These are phyloP conservation scores for Nakaseomyces sp. DNA, from an alignment of 1,139 yeast species.

Conservation along the genomic window DNA sequence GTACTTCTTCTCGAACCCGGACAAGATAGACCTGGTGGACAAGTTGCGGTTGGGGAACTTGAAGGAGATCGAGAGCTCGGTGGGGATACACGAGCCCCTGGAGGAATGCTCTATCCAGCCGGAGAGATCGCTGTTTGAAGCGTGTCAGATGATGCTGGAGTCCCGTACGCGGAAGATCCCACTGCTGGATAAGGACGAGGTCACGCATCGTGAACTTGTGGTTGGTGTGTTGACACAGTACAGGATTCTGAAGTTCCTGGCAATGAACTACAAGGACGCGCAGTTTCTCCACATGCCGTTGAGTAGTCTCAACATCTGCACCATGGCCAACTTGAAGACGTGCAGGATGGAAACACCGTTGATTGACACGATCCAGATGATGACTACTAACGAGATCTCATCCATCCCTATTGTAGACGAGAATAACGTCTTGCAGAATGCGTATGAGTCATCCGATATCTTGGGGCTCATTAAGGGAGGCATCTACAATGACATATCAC, in stretches of 20 bases:
- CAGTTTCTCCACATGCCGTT: slow-evolving; percentile 70
- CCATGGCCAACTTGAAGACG: slow-evolving; percentile 51
- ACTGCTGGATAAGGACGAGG: slow-evolving; percentile 82
- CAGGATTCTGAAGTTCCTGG: slow-evolving; percentile 85
- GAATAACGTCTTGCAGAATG: slow-evolving; percentile 61
- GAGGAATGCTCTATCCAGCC: slow-evolving; percentile 87
- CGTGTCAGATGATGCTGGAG: slow-evolving; percentile 81
- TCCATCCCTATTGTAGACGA: slow-evolving; percentile 88
- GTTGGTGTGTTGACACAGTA: slow-evolving; percentile 91
- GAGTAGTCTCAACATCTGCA: slow-evolving; percentile 55
- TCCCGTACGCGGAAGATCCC: slow-evolving; percentile 89
- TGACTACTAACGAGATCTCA: slow-evolving; percentile 69
- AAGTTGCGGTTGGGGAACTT: slow-evolving; percentile 74
- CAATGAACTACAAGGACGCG: slow-evolving; percentile 89
- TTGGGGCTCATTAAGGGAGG: slow-evolving; percentile 88
- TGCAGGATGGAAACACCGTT: slow-evolving; percentile 88
- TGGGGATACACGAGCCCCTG: slow-evolving; percentile 68
- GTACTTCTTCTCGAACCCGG: slow-evolving; percentile 81
- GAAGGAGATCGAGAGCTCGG: slow-evolving; percentile 71
- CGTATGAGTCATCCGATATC: slow-evolving; percentile 90
- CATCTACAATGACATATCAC: slow-evolving; percentile 74
- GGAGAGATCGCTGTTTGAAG: slow-evolving; percentile 76
- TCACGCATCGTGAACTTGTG: slow-evolving; percentile 82
- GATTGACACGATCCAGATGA: slow-evolving; percentile 75
- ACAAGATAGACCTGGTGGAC: slow-evolving; percentile 78